phyloP scores from a whole-genome alignment of 768 basidiomycete species.

The Psilocybe cyanescens region DNA sequence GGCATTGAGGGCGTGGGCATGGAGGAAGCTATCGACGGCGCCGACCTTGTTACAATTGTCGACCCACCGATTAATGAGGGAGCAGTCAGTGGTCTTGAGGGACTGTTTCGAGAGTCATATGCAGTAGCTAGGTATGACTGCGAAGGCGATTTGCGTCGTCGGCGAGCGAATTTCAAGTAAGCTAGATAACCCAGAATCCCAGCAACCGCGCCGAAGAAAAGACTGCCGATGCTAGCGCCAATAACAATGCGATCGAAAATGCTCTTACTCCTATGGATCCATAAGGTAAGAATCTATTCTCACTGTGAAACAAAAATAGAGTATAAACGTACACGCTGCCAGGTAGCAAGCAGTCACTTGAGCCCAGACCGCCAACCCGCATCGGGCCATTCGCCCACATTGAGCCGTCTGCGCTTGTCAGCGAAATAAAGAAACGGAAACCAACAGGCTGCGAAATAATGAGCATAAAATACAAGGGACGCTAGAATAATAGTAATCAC shows the following conservation, averaged over 20 bases:
- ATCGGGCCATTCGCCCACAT: slow-evolving; percentile 55
- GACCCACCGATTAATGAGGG: slow-evolving; percentile 9
- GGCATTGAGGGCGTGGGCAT: slow-evolving; percentile 10
- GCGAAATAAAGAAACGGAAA: slow-evolving; percentile 51
- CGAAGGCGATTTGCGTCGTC: slow-evolving; percentile 15
- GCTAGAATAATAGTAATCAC: slow-evolving; percentile 21
- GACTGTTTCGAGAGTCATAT: slow-evolving; percentile 16
- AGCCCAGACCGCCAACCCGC: slow-evolving; percentile 43
- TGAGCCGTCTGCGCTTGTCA: slow-evolving; percentile 48
- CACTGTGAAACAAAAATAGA: neutral
- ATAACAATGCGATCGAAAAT: slow-evolving; percentile 16
- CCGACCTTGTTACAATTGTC: slow-evolving; percentile 12
- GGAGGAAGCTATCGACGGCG: slow-evolving; percentile 7
- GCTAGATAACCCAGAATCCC: slow-evolving; percentile 18
- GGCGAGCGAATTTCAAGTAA: slow-evolving; percentile 9
- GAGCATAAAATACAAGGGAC: neutral
- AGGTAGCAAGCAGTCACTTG: slow-evolving; percentile 44
- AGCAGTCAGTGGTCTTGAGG: slow-evolving; percentile 10
- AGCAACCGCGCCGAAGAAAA: slow-evolving; percentile 16
- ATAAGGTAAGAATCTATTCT: neutral
- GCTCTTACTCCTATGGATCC: slow-evolving; percentile 13
- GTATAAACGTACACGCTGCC: slow-evolving; percentile 32
- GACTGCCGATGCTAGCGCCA: slow-evolving; percentile 18
- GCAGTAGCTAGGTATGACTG: slow-evolving; percentile 15
- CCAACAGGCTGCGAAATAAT: slow-evolving; percentile 40